Evolutionary conservation across 1,139 yeast species (phyloP).

Genomic region (Candida smagusa): DNA sequence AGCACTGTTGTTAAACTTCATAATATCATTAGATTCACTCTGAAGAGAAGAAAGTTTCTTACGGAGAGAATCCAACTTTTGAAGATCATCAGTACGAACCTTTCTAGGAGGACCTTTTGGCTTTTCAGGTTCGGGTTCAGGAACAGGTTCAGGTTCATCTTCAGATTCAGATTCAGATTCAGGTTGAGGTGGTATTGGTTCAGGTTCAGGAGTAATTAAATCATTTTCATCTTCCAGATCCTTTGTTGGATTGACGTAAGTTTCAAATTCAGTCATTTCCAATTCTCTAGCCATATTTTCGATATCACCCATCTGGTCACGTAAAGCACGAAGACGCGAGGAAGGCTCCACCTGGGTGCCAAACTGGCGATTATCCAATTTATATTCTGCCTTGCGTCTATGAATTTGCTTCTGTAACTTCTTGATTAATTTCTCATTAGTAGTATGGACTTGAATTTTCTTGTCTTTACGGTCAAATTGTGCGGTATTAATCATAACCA

Average conservation of each 20-base stretch:
- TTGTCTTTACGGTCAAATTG: slow-evolving; percentile 28
- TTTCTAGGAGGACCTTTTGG: slow-evolving; percentile 30
- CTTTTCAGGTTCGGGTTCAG: slow-evolving; percentile 9
- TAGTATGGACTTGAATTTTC: slow-evolving; percentile 35
- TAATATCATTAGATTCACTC: slow-evolving; percentile 68
- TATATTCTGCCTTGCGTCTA: slow-evolving; percentile 60
- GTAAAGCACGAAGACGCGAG: slow-evolving; percentile 65
- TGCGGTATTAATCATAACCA: slow-evolving; percentile 57
- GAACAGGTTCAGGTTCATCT: slow-evolving; percentile 15
- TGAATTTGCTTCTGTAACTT: slow-evolving; percentile 59
- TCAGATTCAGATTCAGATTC: slow-evolving; percentile 7
- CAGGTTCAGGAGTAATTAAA: slow-evolving; percentile 9
- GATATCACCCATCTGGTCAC: slow-evolving; percentile 83
- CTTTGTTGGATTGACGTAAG: slow-evolving; percentile 17
- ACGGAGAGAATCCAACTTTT: slow-evolving; percentile 50
- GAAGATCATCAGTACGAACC: slow-evolving; percentile 40
- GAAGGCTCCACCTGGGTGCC: slow-evolving; percentile 73
- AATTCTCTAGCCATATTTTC: slow-evolving; percentile 83
- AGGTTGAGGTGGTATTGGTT: neutral
- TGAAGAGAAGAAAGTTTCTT: slow-evolving; percentile 60
- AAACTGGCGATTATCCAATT: slow-evolving; percentile 51
- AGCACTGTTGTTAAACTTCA: slow-evolving; percentile 64
- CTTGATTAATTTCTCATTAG: slow-evolving; percentile 43
- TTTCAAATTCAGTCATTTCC: slow-evolving; percentile 78
- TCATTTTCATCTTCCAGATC: slow-evolving; percentile 1